Conservation (phyloP, 345 rosid species). For the Camelina sativa region DNA sequence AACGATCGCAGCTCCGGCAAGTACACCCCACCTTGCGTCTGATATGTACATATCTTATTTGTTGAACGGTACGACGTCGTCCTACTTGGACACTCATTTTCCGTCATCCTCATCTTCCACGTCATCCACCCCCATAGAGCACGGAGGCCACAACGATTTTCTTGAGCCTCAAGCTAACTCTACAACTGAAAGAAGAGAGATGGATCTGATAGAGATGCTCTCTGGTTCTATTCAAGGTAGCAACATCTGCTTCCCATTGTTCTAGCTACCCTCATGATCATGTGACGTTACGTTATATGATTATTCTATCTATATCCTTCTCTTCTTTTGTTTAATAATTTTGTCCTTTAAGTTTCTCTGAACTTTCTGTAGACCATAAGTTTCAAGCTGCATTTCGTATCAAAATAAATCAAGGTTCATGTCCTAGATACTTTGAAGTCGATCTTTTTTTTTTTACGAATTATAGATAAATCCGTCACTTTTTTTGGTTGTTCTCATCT, state of each 20-base stretch:
- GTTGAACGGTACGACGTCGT: constrained; percentile 55
- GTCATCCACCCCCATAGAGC: constrained; percentile 27
- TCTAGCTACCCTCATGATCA: constrained; percentile 33
- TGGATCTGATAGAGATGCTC: constrained; percentile 98
- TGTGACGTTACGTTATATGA: constrained; percentile 24
- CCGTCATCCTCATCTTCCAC: constrained; percentile 34
- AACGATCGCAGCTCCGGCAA: constrained; percentile 16
- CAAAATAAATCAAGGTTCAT: constrained; percentile 29
- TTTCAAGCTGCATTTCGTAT: constrained; percentile 15
- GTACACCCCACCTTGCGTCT: constrained; percentile 51
- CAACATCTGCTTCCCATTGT: constrained; percentile 33
- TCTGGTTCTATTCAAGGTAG: constrained; percentile 54
- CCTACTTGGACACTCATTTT: constrained; percentile 32
- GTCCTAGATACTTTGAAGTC: constrained; percentile 12
- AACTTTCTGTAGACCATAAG: constrained; percentile 8
- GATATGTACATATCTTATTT: constrained; percentile 65
- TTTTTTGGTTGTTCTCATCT: constrained; percentile 1
- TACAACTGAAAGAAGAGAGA: constrained; percentile 56
- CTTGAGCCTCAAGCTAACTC: constrained; percentile 40
- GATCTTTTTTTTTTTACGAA: background rate
- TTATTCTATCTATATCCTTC: constrained; percentile 13
- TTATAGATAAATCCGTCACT: background rate
- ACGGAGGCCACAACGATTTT: constrained; percentile 29
- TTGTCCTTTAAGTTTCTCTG: background rate
- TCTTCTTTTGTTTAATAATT: constrained; percentile 23